Percentiles rank a stretch among this genome's conserved stretches.
phyloP scores from a whole-genome alignment of 805 yeast genomes.

The Soucietia sequanensis region DNA sequence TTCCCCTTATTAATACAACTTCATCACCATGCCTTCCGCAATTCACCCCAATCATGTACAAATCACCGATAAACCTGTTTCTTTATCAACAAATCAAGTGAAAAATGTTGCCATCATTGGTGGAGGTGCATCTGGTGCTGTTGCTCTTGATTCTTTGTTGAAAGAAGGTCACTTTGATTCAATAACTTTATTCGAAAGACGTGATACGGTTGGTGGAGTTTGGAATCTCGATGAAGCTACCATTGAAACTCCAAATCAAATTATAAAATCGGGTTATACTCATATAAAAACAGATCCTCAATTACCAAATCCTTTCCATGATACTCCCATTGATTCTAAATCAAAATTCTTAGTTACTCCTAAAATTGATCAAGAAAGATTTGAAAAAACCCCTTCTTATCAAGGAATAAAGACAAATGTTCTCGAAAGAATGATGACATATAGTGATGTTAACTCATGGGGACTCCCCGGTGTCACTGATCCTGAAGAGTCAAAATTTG shows the following conservation, averaged over 20 bases:
- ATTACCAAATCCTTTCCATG: slow-evolving; percentile 23
- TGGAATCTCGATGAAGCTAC: slow-evolving; percentile 35
- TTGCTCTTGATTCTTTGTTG: slow-evolving; percentile 35
- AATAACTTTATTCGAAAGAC: slow-evolving; percentile 40
- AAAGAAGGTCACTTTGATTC: slow-evolving; percentile 29
- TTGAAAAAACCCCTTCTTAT: slow-evolving; percentile 29
- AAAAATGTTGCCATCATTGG: slow-evolving; percentile 43
- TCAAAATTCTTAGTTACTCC: slow-evolving; percentile 9
- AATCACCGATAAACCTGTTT: slow-evolving; percentile 8
- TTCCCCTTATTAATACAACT: no score
- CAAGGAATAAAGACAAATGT: slow-evolving; percentile 36
- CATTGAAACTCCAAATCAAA: slow-evolving; percentile 16
- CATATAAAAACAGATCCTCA: slow-evolving; percentile 27
- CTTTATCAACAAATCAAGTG: slow-evolving; percentile 10
- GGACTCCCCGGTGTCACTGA: slow-evolving; percentile 15
- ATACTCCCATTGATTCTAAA: background rate
- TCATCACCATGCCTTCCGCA: slow-evolving; percentile 1
- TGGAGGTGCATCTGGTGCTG: slow-evolving; percentile 50
- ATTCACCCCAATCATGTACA: background rate
- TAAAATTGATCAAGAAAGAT: slow-evolving; percentile 23
- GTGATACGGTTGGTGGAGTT: slow-evolving; percentile 39
- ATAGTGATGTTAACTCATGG: slow-evolving; percentile 40
- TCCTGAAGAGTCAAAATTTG: slow-evolving; percentile 18
- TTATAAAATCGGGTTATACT: slow-evolving; percentile 19
- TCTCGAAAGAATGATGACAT: slow-evolving; percentile 46